phyloP scores from a whole-genome alignment of 78 protist genomes.

The Dictyostelium discoideum region DNA sequence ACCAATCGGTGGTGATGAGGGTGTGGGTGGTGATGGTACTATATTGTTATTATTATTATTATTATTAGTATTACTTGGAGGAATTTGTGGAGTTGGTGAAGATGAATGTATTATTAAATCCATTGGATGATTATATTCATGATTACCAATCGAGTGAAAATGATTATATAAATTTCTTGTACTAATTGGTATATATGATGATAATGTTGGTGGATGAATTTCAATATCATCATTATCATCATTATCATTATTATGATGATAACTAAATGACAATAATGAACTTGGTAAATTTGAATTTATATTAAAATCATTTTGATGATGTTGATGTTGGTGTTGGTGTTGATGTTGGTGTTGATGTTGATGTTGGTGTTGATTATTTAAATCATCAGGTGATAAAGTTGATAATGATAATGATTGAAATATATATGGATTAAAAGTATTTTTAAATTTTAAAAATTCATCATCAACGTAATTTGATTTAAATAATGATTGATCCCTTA shows the following conservation, averaged over 20 bases:
- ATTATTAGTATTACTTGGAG: background rate
- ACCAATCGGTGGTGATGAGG: background rate
- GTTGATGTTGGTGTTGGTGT: background rate
- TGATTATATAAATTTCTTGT: background rate
- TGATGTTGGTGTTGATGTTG: background rate
- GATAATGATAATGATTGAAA: background rate
- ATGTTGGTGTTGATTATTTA: background rate
- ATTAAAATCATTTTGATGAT: background rate
- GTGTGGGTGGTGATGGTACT: background rate
- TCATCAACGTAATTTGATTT: constrained; percentile 38
- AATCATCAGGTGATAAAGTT: background rate
- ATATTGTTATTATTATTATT: background rate
- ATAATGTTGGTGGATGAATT: background rate
- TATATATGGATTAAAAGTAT: background rate
- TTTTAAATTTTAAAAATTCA: background rate
- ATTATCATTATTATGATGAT: background rate
- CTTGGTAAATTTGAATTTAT: background rate
- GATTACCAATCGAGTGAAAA: background rate
- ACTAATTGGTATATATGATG: background rate
- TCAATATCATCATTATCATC: background rate
- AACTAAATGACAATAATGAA: background rate
- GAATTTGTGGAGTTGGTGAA: background rate
- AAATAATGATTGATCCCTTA: constrained; percentile 6
- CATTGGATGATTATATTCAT: background rate
- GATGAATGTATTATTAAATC: background rate